phyloP scores from a whole-genome alignment of 257 asterid genomes.

The Solanum sitiens region DNA sequence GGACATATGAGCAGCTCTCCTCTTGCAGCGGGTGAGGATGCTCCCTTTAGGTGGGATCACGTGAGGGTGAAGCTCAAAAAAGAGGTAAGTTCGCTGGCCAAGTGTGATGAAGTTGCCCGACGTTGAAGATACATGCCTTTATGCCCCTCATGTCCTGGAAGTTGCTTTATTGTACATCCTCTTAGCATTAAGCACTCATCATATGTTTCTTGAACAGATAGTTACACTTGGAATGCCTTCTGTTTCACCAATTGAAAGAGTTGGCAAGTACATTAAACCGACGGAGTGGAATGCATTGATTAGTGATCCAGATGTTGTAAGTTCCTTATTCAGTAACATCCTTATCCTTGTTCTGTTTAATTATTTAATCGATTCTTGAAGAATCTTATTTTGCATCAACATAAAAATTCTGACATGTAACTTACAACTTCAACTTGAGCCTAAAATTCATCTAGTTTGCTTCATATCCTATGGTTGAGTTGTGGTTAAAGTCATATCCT shows the following conservation, averaged over 20 bases:
- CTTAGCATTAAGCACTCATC: neutral
- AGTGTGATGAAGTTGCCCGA: neutral
- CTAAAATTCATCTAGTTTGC: neutral
- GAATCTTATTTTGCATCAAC: neutral
- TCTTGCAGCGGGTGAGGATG: conserved; percentile 97
- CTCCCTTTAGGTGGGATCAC: conserved; percentile 97
- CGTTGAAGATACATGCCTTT: neutral
- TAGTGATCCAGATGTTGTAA: conserved; percentile 76
- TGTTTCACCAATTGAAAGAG: conserved; percentile 82
- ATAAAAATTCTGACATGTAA: neutral
- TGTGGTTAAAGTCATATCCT: neutral
- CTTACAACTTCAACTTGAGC: neutral
- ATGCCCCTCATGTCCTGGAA: neutral
- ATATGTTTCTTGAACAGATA: conserved; percentile 34
- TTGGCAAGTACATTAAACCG: conserved; percentile 77
- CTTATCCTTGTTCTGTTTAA: neutral
- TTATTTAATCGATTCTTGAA: neutral
- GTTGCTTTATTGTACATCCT: neutral
- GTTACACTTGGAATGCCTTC: conserved; percentile 96
- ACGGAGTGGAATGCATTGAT: conserved; percentile 79
- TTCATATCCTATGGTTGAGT: neutral
- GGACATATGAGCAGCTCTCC: conserved; percentile 82
- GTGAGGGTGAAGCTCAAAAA: conserved; percentile 94
- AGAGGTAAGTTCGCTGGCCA: conserved; percentile 46
- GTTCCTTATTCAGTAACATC: conserved; percentile 10